A percentile compares a stretch with the other conserved stretches of the same genome.
Evolutionary conservation across 176 grass and related monocot species (phyloP).

Genomic region (Oropetium thomaeum): DNA sequence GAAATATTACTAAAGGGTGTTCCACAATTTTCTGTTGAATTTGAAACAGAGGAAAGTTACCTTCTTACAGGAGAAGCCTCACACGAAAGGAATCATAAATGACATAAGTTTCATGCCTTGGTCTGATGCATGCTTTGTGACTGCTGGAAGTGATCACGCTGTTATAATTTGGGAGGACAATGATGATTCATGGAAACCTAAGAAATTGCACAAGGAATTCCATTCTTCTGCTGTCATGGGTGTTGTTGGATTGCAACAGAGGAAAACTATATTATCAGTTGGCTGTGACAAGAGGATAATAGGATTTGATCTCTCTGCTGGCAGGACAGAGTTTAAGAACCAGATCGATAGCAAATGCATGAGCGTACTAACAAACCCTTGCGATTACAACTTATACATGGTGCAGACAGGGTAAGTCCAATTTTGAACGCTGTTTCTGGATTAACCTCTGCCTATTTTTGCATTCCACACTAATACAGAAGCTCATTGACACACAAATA

Average conservation of each 20-base stretch:
- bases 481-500: not conserved
- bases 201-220: constrained; percentile 58
- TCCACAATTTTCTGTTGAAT: constrained; percentile 6
- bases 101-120: constrained; percentile 88
- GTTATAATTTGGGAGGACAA: constrained; percentile 83
- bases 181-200: constrained; percentile 71
- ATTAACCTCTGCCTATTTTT: not conserved
- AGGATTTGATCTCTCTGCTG: constrained; percentile 67
- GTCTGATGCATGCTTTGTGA: constrained; percentile 67
- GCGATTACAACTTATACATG: constrained; percentile 92
- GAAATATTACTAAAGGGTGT: constrained; percentile 12
- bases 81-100: constrained; percentile 93
- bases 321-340: constrained; percentile 76
- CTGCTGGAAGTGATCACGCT: constrained; percentile 81
- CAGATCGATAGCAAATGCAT: constrained; percentile 92
- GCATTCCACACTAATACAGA: not conserved
- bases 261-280: constrained; percentile 71
- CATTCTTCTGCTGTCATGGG: constrained; percentile 95
- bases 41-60: constrained; percentile 70
- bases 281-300: constrained; percentile 92
- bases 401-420: constrained; percentile 91
- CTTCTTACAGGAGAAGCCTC: constrained; percentile 81
- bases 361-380: constrained; percentile 82
- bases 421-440: constrained; percentile 19
- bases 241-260: constrained; percentile 78